phyloP scores from a whole-genome alignment of 768 basidiomycete species.

The Leccinum broughii region DNA sequence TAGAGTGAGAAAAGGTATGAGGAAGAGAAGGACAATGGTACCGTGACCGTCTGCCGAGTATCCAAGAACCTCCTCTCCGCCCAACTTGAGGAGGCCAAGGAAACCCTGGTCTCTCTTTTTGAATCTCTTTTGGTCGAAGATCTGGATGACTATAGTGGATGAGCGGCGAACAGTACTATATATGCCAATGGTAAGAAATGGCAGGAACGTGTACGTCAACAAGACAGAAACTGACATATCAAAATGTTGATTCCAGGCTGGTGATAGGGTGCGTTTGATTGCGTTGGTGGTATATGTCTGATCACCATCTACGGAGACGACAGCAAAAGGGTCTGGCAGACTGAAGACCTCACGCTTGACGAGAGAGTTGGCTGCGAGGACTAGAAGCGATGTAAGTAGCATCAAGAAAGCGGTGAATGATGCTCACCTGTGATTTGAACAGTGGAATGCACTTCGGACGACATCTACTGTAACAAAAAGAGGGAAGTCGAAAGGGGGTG shows the following conservation, averaged over 20 bases:
- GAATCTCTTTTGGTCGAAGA: constrained; percentile 90
- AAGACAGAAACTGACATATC: constrained; percentile 62
- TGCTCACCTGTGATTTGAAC: constrained; percentile 31
- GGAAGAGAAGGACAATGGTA: constrained; percentile 17
- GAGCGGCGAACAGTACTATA: constrained; percentile 67
- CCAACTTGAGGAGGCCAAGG: constrained; percentile 57
- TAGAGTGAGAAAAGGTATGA: constrained; percentile 3
- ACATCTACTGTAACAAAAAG: constrained; percentile 17
- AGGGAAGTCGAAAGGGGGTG: background rate
- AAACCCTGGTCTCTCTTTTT: constrained; percentile 85
- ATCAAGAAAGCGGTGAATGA: background rate
- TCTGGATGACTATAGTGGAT: constrained; percentile 78
- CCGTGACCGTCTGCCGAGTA: constrained; percentile 49
- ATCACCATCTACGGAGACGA: constrained; percentile 83
- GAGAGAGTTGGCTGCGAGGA: constrained; percentile 74
- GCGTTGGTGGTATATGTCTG: constrained; percentile 78
- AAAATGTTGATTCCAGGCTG: constrained; percentile 85
- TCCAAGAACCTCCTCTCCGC: constrained; percentile 53
- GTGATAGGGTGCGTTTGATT: constrained; percentile 64
- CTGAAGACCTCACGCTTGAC: constrained; percentile 77
- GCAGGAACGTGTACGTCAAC: background rate
- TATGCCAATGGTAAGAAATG: constrained; percentile 4
- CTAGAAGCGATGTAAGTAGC: constrained; percentile 38
- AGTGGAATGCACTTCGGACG: constrained; percentile 13
- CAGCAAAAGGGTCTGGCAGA: constrained; percentile 86